phyloP scores from a whole-genome alignment of 1,284 basidiomycete genomes.

The Sporisorium exsertum region DNA sequence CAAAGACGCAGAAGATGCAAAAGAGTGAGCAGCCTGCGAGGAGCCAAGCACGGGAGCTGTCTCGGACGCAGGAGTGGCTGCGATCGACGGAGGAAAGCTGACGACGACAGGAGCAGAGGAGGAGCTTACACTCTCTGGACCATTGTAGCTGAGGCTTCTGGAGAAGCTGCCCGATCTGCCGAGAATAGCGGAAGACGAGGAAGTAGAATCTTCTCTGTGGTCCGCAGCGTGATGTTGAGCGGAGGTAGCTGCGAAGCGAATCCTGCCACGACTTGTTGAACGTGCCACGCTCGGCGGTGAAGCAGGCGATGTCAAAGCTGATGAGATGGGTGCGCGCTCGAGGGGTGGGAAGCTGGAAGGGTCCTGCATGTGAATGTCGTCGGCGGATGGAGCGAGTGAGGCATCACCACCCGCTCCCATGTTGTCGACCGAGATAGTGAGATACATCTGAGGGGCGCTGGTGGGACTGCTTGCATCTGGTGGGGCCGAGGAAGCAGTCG shows the following conservation, averaged over 20 bases:
- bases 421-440: conserved; percentile 53
- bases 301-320: conserved; percentile 30
- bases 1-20: conserved; percentile 13
- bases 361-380: conserved; percentile 37
- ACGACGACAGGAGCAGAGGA: conserved; percentile 38
- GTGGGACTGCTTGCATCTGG: not conserved
- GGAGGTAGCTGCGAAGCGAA: conserved; percentile 21
- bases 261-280: conserved; percentile 36
- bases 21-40: conserved; percentile 14
- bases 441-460: conserved; percentile 16
- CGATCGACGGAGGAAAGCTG: conserved; percentile 41
- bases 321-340: conserved; percentile 28
- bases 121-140: conserved; percentile 45
- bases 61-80: conserved; percentile 17
- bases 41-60: conserved; percentile 3
- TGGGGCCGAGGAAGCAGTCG: not conserved
- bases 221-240: not conserved
- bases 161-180: conserved; percentile 52
- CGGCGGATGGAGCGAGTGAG: conserved; percentile 8
- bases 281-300: conserved; percentile 17
- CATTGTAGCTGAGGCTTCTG: conserved; percentile 49
- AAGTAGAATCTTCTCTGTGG: not conserved
- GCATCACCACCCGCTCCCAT: conserved; percentile 57
- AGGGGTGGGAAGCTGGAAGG: conserved; percentile 49
- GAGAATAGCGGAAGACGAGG: conserved; percentile 15